Evolutionary conservation across 2,329 filamentous ascomycete genomes (phyloP).

Genomic region (Penicillium sp.): DNA sequence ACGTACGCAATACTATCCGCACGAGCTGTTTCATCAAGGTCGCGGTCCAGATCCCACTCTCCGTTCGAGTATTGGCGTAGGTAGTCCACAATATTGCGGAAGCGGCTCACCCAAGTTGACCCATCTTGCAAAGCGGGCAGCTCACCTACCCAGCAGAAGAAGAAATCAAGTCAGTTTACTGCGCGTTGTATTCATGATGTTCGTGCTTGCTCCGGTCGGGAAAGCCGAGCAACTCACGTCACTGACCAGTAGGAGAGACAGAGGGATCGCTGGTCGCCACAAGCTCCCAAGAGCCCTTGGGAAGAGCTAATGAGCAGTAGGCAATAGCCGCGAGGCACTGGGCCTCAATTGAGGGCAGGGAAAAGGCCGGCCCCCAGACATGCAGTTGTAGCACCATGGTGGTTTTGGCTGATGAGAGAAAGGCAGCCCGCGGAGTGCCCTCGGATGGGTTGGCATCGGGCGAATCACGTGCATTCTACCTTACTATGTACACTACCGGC

Average conservation of each 20-base stretch:
- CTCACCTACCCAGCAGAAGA: slow-evolving; percentile 47
- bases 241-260: slow-evolving; percentile 69
- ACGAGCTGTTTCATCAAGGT: slow-evolving; percentile 44
- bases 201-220: neutral
- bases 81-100: slow-evolving; percentile 57
- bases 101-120: slow-evolving; percentile 55
- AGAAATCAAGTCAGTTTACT: slow-evolving; percentile 14
- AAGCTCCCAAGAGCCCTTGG: slow-evolving; percentile 65
- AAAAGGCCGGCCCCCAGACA: slow-evolving; percentile 87
- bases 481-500: no score
- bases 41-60: slow-evolving; percentile 52
- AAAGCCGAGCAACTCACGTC: slow-evolving; percentile 19
- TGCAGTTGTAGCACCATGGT: slow-evolving; percentile 71
- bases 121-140: slow-evolving; percentile 61
- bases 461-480: slow-evolving; percentile 28
- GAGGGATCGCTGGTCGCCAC: slow-evolving; percentile 73
- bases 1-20: slow-evolving; percentile 56
- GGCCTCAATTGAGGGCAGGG: slow-evolving; percentile 84
- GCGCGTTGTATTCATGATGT: neutral
- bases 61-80: slow-evolving; percentile 50
- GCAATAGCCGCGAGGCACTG: slow-evolving; percentile 84
- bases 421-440: slow-evolving; percentile 12
- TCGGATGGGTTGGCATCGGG: slow-evolving; percentile 11
- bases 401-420: slow-evolving; percentile 22
- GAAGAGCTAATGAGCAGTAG: slow-evolving; percentile 68